These are phyloP conservation scores for Linum tenue DNA, from an alignment of 345 rosid species.

Conservation along the genomic window DNA sequence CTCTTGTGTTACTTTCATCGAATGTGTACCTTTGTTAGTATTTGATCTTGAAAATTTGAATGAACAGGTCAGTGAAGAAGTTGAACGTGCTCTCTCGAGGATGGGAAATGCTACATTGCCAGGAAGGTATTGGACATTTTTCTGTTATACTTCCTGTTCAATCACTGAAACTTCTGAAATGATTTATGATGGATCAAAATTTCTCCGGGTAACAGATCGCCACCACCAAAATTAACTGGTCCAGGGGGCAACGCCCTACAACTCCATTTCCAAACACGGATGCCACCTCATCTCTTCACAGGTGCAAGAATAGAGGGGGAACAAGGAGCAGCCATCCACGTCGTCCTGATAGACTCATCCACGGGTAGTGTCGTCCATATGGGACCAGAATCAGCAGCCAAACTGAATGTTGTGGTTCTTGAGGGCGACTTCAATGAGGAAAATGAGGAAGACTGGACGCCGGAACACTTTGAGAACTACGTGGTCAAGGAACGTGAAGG, in stretches of 20 bases:
- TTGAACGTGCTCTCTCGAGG: slow-evolving; percentile 76
- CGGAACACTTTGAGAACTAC: slow-evolving; percentile 62
- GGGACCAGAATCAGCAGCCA: slow-evolving; percentile 61
- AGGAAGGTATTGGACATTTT: slow-evolving; percentile 36
- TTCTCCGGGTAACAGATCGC: slow-evolving; percentile 31
- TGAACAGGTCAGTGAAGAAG: slow-evolving; percentile 86
- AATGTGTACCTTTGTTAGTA: not conserved
- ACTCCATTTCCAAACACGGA: slow-evolving; percentile 70
- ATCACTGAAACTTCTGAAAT: no score
- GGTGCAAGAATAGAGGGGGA: slow-evolving; percentile 93
- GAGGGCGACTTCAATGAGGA: slow-evolving; percentile 84
- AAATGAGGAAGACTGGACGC: slow-evolving; percentile 51
- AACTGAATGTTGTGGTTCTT: slow-evolving; percentile 62
- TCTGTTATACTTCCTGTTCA: not conserved
- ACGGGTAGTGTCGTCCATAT: slow-evolving; percentile 54
- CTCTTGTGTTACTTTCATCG: not conserved
- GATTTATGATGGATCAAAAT: not conserved
- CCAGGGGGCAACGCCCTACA: slow-evolving; percentile 52
- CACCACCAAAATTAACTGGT: slow-evolving; percentile 50
- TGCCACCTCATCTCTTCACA: slow-evolving; percentile 91
- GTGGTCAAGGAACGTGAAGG: slow-evolving; percentile 86
- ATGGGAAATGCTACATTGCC: slow-evolving; percentile 44
- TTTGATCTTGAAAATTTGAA: slow-evolving; percentile 2
- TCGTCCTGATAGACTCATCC: slow-evolving; percentile 50
- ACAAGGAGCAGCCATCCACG: slow-evolving; percentile 73